Evolutionary conservation across 441 rosid genomes (phyloP).

Genomic region (Pelargonium citronellum): DNA sequence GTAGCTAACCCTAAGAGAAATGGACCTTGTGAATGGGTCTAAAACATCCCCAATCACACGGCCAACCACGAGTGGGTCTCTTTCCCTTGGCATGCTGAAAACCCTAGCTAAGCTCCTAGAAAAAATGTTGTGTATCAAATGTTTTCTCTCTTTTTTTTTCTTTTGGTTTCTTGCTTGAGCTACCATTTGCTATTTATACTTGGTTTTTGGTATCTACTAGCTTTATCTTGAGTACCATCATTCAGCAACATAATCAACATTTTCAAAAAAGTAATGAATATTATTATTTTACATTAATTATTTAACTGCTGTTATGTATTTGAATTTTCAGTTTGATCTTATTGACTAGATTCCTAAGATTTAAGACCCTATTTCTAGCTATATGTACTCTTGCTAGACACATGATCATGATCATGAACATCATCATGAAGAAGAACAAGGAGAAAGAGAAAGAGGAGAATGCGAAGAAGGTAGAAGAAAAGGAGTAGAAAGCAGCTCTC

Average conservation of each 20-base stretch:
- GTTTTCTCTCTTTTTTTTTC: background rate
- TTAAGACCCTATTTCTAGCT: no score
- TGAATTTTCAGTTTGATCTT: no score
- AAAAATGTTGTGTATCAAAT: background rate
- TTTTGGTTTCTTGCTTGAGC: background rate
- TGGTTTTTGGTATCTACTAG: background rate
- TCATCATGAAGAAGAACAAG: no score
- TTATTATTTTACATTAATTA: background rate
- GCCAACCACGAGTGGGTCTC: slow-evolving; percentile 74
- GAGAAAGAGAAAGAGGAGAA: background rate
- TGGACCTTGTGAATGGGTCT: slow-evolving; percentile 52
- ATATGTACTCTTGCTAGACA: no score
- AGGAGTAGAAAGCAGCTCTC: background rate
- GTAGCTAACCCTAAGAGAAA: slow-evolving; percentile 43
- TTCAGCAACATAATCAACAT: background rate
- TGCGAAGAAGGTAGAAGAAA: background rate
- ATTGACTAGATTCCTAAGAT: no score
- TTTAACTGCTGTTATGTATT: no score
- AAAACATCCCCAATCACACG: slow-evolving; percentile 73
- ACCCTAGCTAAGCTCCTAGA: background rate
- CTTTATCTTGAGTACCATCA: background rate
- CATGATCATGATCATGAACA: no score
- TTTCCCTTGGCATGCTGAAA: slow-evolving; percentile 34
- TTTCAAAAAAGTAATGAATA: background rate
- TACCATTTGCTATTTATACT: background rate